phyloP scores from a whole-genome alignment of 352 stramenopile species.

The Phytophthora aleatoria region DNA sequence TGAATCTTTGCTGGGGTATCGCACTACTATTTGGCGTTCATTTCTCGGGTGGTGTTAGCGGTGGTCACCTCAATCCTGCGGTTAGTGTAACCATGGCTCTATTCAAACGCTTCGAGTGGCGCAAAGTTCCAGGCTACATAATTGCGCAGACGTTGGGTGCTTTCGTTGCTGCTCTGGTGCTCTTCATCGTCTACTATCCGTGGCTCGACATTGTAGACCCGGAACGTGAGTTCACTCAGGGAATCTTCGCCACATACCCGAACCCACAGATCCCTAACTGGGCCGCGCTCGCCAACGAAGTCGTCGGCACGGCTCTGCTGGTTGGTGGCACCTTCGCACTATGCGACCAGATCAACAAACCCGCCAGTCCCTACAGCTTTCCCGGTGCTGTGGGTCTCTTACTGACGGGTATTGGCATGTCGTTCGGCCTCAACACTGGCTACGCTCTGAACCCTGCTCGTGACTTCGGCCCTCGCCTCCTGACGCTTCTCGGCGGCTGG shows the following conservation, averaged over 20 bases:
- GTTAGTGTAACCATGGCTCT: conserved; percentile 56
- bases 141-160: conserved; percentile 49
- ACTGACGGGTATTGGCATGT: conserved; percentile 40
- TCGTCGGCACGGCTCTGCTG: conserved; percentile 46
- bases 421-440: conserved; percentile 44
- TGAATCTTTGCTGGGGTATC: conserved; percentile 68
- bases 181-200: conserved; percentile 70
- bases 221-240: conserved; percentile 34
- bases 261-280: conserved; percentile 46
- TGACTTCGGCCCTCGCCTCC: conserved; percentile 51
- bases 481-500: conserved; percentile 52
- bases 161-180: conserved; percentile 46
- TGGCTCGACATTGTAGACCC: conserved; percentile 59
- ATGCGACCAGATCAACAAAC: conserved; percentile 51
- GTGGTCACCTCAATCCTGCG: conserved; percentile 67
- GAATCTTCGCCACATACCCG: conserved; percentile 60
- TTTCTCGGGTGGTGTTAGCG: conserved; percentile 54
- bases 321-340: conserved; percentile 51
- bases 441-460: conserved; percentile 52
- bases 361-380: conserved; percentile 44
- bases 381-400: conserved; percentile 39
- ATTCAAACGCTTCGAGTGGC: conserved; percentile 58
- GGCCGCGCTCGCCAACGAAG: conserved; percentile 47
- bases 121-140: conserved; percentile 57
- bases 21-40: conserved; percentile 68